Conservation (phyloP, 176 grass and related monocot genomes). For the Hordeum vulgare region DNA sequence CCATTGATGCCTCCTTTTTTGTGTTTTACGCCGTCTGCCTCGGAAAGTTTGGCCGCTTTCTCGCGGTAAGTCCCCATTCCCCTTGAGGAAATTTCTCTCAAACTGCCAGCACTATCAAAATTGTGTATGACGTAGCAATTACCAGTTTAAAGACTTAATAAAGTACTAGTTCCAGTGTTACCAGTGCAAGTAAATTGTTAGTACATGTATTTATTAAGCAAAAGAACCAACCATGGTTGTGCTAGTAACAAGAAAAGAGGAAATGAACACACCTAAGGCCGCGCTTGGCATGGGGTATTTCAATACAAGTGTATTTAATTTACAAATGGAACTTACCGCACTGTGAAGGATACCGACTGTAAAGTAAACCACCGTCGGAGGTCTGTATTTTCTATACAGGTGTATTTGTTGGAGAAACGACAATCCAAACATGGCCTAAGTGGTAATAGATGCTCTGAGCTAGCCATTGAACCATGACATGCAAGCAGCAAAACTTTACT, state of each 20-base stretch:
- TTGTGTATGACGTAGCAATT: not conserved
- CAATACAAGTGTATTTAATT: too few species aligned
- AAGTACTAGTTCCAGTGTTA: not conserved
- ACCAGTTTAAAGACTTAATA: not conserved
- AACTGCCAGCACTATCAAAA: not conserved
- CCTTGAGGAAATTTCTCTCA: not conserved
- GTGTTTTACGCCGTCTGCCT: too few species aligned
- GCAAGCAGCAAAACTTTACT: constrained; percentile 85
- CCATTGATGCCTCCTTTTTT: too few species aligned
- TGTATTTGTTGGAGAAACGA: too few species aligned
- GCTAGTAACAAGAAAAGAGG: not conserved
- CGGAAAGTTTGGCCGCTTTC: too few species aligned
- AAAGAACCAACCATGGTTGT: not conserved
- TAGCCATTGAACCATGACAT: constrained; percentile 94
- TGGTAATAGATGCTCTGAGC: constrained; percentile 72
- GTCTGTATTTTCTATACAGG: too few species aligned
- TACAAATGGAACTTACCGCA: too few species aligned
- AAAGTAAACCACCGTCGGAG: too few species aligned
- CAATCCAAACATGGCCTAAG: too few species aligned
- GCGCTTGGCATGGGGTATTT: too few species aligned
- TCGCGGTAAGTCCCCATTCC: too few species aligned
- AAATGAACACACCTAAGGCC: not conserved
- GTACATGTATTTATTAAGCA: not conserved
- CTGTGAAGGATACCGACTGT: too few species aligned
- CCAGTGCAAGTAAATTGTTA: not conserved